A percentile compares a stretch with the other conserved stretches of the same genome.
phyloP scores from a whole-genome alignment of 208 protist genomes.

The Balamuthia mandrillaris region DNA sequence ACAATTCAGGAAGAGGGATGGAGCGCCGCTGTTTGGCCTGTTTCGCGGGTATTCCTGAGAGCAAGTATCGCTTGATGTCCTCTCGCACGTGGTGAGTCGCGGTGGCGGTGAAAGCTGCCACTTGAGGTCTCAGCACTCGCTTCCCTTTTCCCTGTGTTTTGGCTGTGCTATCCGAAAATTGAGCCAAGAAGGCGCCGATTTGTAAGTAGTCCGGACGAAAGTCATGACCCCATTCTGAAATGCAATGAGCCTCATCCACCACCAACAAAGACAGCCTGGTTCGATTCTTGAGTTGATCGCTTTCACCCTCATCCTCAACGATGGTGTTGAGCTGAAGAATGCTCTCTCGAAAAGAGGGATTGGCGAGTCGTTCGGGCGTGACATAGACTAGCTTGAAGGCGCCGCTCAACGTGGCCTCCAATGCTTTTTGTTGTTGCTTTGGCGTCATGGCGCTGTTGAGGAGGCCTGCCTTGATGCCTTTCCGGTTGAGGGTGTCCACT shows the following conservation, averaged over 20 bases:
- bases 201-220: constrained; percentile 80
- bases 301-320: neutral
- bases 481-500: neutral
- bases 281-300: neutral
- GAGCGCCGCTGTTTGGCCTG: no score
- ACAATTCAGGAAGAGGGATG: no score
- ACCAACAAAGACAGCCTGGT: constrained; percentile 57
- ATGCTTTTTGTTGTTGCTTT: neutral
- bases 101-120: constrained; percentile 23
- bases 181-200: neutral
- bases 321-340: neutral
- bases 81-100: neutral
- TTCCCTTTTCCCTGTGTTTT: neutral
- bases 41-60: neutral
- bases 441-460: neutral
- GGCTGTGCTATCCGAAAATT: neutral
- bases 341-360: neutral
- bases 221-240: constrained; percentile 86
- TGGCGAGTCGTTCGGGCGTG: constrained; percentile 5
- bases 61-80: neutral
- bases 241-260: constrained; percentile 87
- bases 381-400: constrained; percentile 28
- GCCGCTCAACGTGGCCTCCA: neutral
- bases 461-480: neutral
- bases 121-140: neutral